A percentile compares a stretch with the other conserved stretches of the same genome.
phyloP scores from a whole-genome alignment of 768 basidiomycete genomes.

The Mycena kentingensis region DNA sequence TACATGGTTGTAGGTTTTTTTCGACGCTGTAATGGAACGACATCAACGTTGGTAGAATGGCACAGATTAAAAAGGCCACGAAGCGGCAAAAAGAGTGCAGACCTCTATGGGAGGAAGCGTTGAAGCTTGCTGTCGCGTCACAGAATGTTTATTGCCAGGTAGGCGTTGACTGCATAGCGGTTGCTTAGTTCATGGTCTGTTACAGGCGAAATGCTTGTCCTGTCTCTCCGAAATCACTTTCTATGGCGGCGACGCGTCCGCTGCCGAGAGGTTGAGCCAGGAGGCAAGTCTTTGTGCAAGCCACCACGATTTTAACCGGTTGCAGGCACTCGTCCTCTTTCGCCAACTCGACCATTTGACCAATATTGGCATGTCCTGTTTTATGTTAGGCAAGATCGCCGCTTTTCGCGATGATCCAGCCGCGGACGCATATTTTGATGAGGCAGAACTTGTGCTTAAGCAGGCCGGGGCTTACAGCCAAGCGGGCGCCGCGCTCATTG shows the following conservation, averaged over 20 bases:
- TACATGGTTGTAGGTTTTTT: constrained; percentile 17
- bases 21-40: too few species aligned
- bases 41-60: too few species aligned
- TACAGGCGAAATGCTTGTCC: constrained; percentile 20
- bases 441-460: constrained; percentile 12
- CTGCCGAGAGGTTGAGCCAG: constrained; percentile 12
- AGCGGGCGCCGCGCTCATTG: constrained; percentile 6
- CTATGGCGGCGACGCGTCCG: constrained; percentile 10
- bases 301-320: not conserved
- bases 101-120: constrained; percentile 16
- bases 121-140: constrained; percentile 13
- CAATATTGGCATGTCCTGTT: constrained; percentile 19
- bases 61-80: constrained; percentile 16
- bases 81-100: constrained; percentile 21
- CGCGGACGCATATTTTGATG: constrained; percentile 16
- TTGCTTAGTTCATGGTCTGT: not conserved
- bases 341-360: constrained; percentile 17
- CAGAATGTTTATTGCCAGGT: constrained; percentile 19
- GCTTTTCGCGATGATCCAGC: constrained; percentile 11
- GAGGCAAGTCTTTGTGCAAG: not conserved
- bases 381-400: constrained; percentile 12
- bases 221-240: constrained; percentile 19
- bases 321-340: constrained; percentile 21
- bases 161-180: not conserved
- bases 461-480: constrained; percentile 16